A percentile compares a stretch with the other conserved stretches of the same genome.
phyloP scores from a whole-genome alignment of 2,329 filamentous ascomycete genomes.

The Hymenoscyphus infarciens region DNA sequence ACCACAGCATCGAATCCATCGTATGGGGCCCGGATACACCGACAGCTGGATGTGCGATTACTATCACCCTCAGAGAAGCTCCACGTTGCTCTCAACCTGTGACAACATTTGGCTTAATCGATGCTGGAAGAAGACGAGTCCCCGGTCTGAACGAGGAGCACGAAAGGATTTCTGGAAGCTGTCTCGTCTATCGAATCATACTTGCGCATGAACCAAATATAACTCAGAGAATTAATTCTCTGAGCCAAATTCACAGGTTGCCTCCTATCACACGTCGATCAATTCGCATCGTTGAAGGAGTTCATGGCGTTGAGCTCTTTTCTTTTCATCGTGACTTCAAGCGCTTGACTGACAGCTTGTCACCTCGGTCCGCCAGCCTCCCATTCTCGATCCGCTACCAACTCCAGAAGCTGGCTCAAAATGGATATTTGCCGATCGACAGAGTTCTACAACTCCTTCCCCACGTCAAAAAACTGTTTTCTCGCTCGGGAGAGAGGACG shows the following conservation, averaged over 20 bases:
- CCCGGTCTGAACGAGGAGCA: constrained; percentile 28
- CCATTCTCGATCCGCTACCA: constrained; percentile 59
- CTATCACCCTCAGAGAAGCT: background rate
- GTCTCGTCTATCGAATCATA: constrained; percentile 48
- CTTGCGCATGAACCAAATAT: constrained; percentile 31
- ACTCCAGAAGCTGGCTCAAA: constrained; percentile 59
- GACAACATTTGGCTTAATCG: background rate
- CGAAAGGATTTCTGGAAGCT: constrained; percentile 41
- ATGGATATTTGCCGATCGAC: constrained; percentile 57
- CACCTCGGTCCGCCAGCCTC: constrained; percentile 30
- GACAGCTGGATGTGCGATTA: background rate
- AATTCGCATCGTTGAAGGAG: background rate
- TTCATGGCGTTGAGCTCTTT: background rate
- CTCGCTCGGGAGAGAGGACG: constrained; percentile 14
- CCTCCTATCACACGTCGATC: background rate
- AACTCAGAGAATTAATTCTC: constrained; percentile 27
- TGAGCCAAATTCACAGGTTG: constrained; percentile 25
- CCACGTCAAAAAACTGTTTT: constrained; percentile 32
- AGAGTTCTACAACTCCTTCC: constrained; percentile 48
- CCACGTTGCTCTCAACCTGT: background rate
- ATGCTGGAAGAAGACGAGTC: background rate
- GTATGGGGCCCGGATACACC: too few relatives aligned
- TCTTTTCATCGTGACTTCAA: constrained; percentile 20
- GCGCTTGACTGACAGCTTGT: constrained; percentile 24
- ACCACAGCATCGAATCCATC: background rate